Evolutionary conservation across 352 stramenopile species (phyloP), one percentile per base, ranked within the genome.

Genomic region (Phytophthora parvispora): DNA sequence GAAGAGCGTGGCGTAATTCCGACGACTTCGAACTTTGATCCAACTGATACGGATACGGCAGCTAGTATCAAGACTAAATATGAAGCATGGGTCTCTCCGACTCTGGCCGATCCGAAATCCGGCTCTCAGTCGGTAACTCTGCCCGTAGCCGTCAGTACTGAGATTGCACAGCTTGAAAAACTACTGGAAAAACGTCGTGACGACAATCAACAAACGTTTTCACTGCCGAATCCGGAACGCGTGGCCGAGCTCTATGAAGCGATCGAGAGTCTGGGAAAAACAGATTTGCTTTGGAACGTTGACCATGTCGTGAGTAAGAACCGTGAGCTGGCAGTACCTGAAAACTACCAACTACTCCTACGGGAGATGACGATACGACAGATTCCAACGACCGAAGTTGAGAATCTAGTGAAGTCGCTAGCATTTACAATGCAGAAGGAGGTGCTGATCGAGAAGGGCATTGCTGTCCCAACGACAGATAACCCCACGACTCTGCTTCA

Each of bases 201-300:
- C 15, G 58, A 65, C 20, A 58, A 51, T 13, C 52, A 51, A 13
- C 68, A 64, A 13, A 29, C 25, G 4, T 78, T 80, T n/a, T 58
- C 75, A 18, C 47, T 90, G 20, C 62, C 68, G 18, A 94, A 94
- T 28, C 82, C 84, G 4, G 86, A 94, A 55, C 86, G 86, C 7
- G 80, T 94, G 6, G 82, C 80, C 0, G 84, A 94, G 63, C 74
- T 94, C n/a, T 84, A 84, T 18, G 42, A 70, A 15, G 69, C 89
- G 18, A 85, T 94, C 20, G 80, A 92, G 51, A 81, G 77, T 50
- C 60, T 94, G 0, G 82, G 84, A 2, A 94, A 92, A 66, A 88
- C 74, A 10, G 84, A 94, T 53, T 59, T 94, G 49, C 72, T 94
- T 18, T 91, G 84, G 84, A 94, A 92, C 63, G 78, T 94, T n/a